A percentile compares a stretch with the other conserved stretches of the same genome.
These are phyloP conservation scores for Combretum micranthum DNA, from an alignment of 345 rosid species.

Conservation along the genomic window DNA sequence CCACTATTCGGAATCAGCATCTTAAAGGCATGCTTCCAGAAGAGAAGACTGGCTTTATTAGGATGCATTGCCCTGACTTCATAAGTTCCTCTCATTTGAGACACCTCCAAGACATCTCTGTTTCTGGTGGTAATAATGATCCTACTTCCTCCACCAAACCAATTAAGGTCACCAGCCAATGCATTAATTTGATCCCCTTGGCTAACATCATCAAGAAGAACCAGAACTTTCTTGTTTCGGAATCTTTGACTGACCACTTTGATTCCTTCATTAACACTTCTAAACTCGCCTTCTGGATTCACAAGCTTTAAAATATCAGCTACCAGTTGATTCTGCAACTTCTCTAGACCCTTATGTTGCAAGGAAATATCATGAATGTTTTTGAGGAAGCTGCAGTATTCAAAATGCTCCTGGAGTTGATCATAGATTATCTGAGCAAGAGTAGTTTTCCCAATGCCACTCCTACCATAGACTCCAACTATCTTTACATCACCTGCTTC, in stretches of 20 bases:
- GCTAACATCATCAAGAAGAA: too few species aligned
- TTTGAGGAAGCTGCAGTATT: background rate
- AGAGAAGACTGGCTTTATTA: too few species aligned
- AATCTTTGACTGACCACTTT: background rate
- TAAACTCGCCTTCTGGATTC: background rate
- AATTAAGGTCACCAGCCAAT: too few species aligned
- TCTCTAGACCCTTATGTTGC: background rate
- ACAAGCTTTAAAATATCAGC: background rate
- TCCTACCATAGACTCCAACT: constrained; percentile 10
- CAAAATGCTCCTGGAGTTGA: constrained; percentile 1
- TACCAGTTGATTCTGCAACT: background rate
- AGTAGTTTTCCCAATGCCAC: constrained; percentile 10
- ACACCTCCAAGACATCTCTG: too few species aligned
- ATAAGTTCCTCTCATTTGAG: too few species aligned
- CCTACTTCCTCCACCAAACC: too few species aligned
- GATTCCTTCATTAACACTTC: background rate
- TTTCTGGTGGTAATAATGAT: too few species aligned
- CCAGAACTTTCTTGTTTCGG: too few species aligned
- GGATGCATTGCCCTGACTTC: background rate
- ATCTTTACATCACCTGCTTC: background rate
- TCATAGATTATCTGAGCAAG: constrained; percentile 9
- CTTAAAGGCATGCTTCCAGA: background rate
- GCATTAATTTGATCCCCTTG: too few species aligned
- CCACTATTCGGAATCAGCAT: background rate
- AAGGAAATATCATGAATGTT: background rate